Evolutionary conservation across 306 rosid species (phyloP).

Genomic region (Cajanus cajan): DNA sequence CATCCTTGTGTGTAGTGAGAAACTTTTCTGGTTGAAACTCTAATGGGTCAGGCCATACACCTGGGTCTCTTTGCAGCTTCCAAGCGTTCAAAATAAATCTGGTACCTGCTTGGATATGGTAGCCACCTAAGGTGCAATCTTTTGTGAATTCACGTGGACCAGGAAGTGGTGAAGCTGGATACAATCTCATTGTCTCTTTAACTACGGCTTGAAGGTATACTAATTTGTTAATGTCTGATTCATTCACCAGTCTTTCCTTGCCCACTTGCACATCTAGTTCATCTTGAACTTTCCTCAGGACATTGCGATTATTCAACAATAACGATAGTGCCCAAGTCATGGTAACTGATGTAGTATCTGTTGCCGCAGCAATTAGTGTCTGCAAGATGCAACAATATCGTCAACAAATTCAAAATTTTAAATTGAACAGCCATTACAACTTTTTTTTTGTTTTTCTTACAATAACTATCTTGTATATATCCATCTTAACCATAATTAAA

Average conservation of each 20-base stretch:
- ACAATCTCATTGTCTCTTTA: constrained; percentile 40
- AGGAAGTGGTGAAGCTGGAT: constrained; percentile 47
- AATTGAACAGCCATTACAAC: too few species aligned
- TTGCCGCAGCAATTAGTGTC: constrained; percentile 44
- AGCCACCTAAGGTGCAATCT: constrained; percentile 2
- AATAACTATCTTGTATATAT: too few species aligned
- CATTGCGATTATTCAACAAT: constrained; percentile 26
- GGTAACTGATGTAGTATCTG: constrained; percentile 49
- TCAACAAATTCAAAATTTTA: too few species aligned
- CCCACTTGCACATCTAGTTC: constrained; percentile 40
- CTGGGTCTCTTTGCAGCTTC: constrained; percentile 25
- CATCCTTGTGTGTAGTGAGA: constrained; percentile 39
- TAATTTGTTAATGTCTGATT: constrained; percentile 48
- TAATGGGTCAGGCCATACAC: constrained; percentile 14
- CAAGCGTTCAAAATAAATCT: constrained; percentile 44
- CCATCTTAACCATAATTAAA: too few species aligned
- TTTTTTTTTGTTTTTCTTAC: too few species aligned
- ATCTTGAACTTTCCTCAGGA: not conserved
- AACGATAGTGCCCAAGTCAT: constrained; percentile 28
- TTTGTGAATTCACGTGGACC: constrained; percentile 37
- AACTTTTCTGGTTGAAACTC: constrained; percentile 63
- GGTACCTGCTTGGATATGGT: constrained; percentile 43
- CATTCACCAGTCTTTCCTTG: constrained; percentile 42
- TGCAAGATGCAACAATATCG: not conserved
- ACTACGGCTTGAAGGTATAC: constrained; percentile 41